phyloP scores from a whole-genome alignment of 768 basidiomycete species.

The Lyophyllum shimeji region DNA sequence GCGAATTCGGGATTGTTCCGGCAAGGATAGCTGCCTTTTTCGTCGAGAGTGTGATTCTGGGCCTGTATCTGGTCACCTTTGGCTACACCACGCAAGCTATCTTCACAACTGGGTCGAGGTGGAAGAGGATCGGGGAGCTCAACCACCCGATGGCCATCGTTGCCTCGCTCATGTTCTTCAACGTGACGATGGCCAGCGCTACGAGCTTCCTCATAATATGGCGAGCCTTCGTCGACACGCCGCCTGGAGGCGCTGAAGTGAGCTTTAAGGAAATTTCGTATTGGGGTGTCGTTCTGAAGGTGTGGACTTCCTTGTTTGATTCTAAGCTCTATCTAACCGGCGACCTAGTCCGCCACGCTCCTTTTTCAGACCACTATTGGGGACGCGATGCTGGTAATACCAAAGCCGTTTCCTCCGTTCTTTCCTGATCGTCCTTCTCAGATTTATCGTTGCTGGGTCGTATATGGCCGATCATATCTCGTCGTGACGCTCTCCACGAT shows the following conservation, averaged over 20 bases:
- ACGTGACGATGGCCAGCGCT: background rate
- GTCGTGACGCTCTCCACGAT: conserved; percentile 1
- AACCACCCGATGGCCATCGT: background rate
- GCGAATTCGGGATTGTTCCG: background rate
- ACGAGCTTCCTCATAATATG: conserved; percentile 7
- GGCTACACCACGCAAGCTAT: background rate
- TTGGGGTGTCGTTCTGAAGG: conserved; percentile 18
- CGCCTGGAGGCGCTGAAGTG: conserved; percentile 6
- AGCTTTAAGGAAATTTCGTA: conserved; percentile 10
- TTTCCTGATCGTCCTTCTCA: background rate
- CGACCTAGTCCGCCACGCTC: conserved; percentile 10
- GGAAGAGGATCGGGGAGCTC: background rate
- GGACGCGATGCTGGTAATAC: conserved; percentile 18
- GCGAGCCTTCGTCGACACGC: conserved; percentile 14
- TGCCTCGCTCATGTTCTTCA: background rate
- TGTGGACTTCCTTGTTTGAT: background rate
- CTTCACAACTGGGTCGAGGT: background rate
- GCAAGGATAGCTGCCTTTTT: background rate
- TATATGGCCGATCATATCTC: background rate
- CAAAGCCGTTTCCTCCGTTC: too few species aligned
- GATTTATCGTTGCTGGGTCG: conserved; percentile 12
- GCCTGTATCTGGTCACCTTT: background rate
- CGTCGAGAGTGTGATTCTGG: background rate
- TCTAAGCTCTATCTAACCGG: background rate
- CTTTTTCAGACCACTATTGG: conserved; percentile 16